Base-by-base conservation (phyloP, 129 eudicot species). In the Centrapalus pauciflorus region DNA sequence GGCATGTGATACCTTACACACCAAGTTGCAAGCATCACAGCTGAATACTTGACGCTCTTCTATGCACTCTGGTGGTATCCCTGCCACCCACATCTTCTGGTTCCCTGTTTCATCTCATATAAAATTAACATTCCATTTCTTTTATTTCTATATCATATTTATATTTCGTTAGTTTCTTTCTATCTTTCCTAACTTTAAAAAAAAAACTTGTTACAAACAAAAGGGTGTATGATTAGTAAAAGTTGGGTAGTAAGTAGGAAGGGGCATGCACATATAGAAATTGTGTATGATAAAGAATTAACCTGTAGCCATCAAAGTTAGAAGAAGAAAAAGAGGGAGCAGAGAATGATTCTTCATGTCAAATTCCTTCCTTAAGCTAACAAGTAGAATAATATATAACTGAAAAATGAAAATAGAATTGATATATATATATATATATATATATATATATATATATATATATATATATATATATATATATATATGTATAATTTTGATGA, bases 21-120 rank as follows among this genome's bases (percentile, higher is more conserved):
- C 67, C 5, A 66, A 34, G 69, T 75, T 75, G 62, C 79, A 75
- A 27, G 55, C 24, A 11, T 75, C 61, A 23, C 79, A 75, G 55
- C 5, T 57, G 7, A 59, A 24, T 14, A 66, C 79, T 10, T 67
- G 79, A 27, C 41, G 79, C 37, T 66, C 74, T 34, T 75, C 69
- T 25, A 75, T 66, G 55, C 79, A 75, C 35, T 66, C 67, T 24
- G 29, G 25, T 0, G 62, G n/a, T n/a, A n/a, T n/a, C n/a, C n/a
- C 74, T 0, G 8, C 57, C 19, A 48, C 67, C 38, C 50, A 66
- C 60, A 23, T 74, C 46, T 2, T 28, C 52, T 56, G 26, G 16
- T 55, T 66, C 28, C 66, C 73, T 74, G 79, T 55, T 43, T 3
- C n/a, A n/a, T n/a, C n/a, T n/a, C n/a, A n/a, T n/a, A n/a, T n/a